phyloP scores from a whole-genome alignment of 208 protist species.

The Crithidia expoeki region DNA sequence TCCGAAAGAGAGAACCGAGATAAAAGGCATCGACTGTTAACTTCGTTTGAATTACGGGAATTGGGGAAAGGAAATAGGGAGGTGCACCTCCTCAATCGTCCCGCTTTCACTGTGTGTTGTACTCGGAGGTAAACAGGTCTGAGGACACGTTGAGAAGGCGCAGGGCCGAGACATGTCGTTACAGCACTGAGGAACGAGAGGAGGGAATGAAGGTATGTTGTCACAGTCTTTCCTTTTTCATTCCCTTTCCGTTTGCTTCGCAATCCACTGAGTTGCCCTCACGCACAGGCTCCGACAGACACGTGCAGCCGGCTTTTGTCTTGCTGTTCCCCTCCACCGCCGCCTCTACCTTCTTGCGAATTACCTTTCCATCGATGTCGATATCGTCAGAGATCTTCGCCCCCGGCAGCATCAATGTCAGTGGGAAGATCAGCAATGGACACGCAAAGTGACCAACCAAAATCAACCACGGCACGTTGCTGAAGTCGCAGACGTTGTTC shows the following conservation, averaged over 20 bases:
- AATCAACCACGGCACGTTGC: conserved; percentile 55
- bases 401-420: conserved; percentile 59
- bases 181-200: too few species aligned
- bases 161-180: too few species aligned
- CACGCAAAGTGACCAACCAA: conserved; percentile 58
- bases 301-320: neutral
- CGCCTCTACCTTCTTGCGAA: conserved; percentile 17
- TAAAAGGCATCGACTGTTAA: too few species aligned
- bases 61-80: neutral
- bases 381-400: conserved; percentile 49
- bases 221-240: too few species aligned
- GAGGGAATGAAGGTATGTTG: too few species aligned
- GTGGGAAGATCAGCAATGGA: conserved; percentile 55
- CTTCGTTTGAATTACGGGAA: too few species aligned
- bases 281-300: conserved; percentile 8
- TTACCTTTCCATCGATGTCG: conserved; percentile 30
- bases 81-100: neutral
- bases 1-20: neutral
- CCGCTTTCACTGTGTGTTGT: neutral
- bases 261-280: neutral
- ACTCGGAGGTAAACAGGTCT: too few species aligned
- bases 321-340: neutral
- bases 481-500: conserved; percentile 65
- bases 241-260: too few species aligned
- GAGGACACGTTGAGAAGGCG: too few species aligned